These are phyloP conservation scores for Cynara cardunculus DNA, from an alignment of 129 eudicot species.

Conservation along the genomic window DNA sequence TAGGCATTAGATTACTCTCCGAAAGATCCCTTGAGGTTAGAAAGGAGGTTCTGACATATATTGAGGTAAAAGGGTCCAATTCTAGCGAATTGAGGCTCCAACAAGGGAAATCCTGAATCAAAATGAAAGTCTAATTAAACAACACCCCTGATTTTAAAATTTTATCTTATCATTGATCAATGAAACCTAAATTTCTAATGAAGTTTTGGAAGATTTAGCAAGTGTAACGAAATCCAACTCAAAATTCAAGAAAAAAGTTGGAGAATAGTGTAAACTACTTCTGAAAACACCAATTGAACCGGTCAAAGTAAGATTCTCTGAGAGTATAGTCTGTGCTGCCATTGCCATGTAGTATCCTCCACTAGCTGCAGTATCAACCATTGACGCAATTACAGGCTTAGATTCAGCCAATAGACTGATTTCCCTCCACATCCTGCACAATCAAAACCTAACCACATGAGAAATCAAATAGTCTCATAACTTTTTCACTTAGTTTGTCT, in stretches of 20 bases:
- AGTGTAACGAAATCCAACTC: background rate
- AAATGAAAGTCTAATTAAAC: background rate
- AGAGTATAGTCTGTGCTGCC: constrained; percentile 71
- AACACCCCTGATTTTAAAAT: background rate
- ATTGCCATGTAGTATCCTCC: constrained; percentile 99
- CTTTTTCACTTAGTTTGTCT: background rate
- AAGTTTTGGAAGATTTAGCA: background rate
- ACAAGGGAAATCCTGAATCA: background rate
- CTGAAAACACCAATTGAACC: constrained; percentile 90
- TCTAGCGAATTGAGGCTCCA: background rate
- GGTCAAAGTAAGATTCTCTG: constrained; percentile 82
- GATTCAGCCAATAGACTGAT: constrained; percentile 63
- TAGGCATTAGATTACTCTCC: background rate
- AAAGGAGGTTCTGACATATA: background rate
- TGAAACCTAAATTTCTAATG: background rate
- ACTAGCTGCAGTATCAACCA: constrained; percentile 94
- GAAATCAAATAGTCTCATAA: background rate
- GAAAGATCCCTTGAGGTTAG: background rate
- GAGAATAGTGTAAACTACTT: constrained; percentile 29
- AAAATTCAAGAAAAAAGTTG: background rate
- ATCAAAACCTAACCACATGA: background rate
- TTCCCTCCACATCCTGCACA: constrained; percentile 90
- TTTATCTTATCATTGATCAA: background rate
- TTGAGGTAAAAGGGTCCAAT: background rate
- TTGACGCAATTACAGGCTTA: constrained; percentile 89